Evolutionary conservation across 441 rosid genomes (phyloP), one percentile per base, ranked within the genome.

Genomic region (Populus hybrid): DNA sequence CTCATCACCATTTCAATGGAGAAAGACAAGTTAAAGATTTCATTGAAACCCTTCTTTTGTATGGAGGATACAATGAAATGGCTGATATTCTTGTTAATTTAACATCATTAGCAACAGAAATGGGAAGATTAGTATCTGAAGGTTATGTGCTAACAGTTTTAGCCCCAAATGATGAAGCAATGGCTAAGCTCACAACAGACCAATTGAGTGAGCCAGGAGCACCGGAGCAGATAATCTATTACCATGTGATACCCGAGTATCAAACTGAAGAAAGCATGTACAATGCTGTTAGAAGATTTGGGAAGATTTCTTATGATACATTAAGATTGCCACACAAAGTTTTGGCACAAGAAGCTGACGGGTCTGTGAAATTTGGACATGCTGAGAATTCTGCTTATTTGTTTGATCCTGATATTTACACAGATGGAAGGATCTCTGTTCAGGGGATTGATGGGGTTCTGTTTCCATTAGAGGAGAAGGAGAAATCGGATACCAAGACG

Each of bases 191-290:
- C 46, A 91, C 96, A 1, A 88, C 94, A 1, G 97, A 92, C 81
- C 97, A 92, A 34, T 66, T 94, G 75, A 92, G 97, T 66, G 98
- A 92, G 76, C 96, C 96, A 3, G 97, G 98, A 1, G 93, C 97
- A 30, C 97, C 98, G 7, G 98, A 94, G 81, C 94, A 91, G 87
- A 94, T 94, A 1, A 76, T 94, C 32, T 30, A 30, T 30, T 30
- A 30, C 32, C 32, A 30, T 30, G 32, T 30, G 32, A 30, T 30
- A 30, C 32, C 99, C 1, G 98, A 95, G 89, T 95, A 95, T 80
- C 99, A 95, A 79, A 94, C 99, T 11, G 99, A 95, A 72, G 99
- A 95, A 89, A 95, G 99, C 53, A 95, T 95, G 98, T 95, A 95
- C 75, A 95, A 95, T 79, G 89, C 98, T 42, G 99, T 92, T 19